Evolutionary conservation across 1,284 basidiomycete genomes (phyloP), one percentile per base, ranked within the genome.

Genomic region (Ustilago nuda): DNA sequence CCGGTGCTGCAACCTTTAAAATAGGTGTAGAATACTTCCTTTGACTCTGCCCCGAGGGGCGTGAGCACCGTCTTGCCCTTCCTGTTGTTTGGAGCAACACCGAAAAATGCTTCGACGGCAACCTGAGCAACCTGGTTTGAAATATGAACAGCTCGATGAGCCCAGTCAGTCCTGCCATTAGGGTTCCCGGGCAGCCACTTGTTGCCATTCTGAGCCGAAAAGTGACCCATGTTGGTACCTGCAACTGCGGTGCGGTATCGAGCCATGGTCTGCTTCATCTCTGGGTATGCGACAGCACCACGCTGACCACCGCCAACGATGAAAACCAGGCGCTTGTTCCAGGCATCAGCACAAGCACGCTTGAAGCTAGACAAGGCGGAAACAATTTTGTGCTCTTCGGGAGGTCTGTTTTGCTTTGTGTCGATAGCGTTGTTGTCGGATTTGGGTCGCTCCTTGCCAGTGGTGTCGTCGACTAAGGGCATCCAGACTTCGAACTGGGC

Each of bases 1-100:
- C 78, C 78, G 0, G 73, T 76, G 33, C 74, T 77, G 65, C 78
- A 80, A 12, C 78, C 78, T 8, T 61, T 60, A 48, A 69, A 80
- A 61, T 80, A 80, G 53, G 27, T 66, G 55, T 66, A 58, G 63
- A 80, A 80, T 19, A 52, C 48, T 0, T 33, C 32, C 5, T n/a
- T 56, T 46, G 36, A 36, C 30, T 32, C 39, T 13, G 59, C 33
- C 23, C 3, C 13, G 19, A 8, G 15, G 8, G n/a, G 23, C 7
- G 36, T 7, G 11, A 27, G n/a, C 19, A 17, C 46, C 3, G 13
- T 37, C 4, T 52, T 45, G 41, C 36, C 39, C 3, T 8, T 17
- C 19, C 27, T 48, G 51, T 33, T 9, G 15, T 52, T 36, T 9
- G 56, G 48, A 8, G 8, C n/a, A 8, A 41, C 73, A 30, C 53